Evolutionary conservation across 2,329 filamentous ascomycete genomes (phyloP), one percentile per base, ranked within the genome.

Genomic region (Albifimbria verrucaria): DNA sequence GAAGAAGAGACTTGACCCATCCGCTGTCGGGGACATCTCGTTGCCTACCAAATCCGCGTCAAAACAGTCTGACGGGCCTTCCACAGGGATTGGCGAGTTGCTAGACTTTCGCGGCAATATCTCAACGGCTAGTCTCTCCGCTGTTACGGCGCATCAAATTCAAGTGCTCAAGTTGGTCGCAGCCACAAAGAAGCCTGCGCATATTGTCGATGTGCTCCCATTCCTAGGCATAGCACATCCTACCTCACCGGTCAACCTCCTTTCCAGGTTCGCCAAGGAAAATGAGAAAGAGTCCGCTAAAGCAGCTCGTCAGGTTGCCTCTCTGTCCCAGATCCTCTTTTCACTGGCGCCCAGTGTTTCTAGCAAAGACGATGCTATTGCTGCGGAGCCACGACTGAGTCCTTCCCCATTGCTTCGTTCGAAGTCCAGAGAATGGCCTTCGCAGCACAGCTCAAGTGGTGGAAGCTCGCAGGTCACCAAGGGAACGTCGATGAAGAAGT

Each of bases 291-390:
- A 80, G n/a, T 66, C 73, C 11, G 70, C 73, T 7, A 91, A 89
- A 63, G 74, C 78, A 18, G 77, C 82, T 10, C 83, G 82, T 3
- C 87, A 90, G 56, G 71, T 92, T 18, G 87, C 90, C 48, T 78
- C 77, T 0, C 64, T 91, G 2, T 84, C 86, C 0, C 85, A 89
- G 58, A 77, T 77, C 3, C 71, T 92, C 0, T 72, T 92, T 1
- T 80, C 83, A 1, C 69, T 92, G 1, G 81, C 85, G 24, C 88
- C 89, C 1, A 87, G 82, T 60, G 74, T 88, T n/a, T 83, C 87
- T 2, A 73, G 75, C 48, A 79, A 82, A 10, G 82, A 86, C 41
- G 89, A 92, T 61, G 68, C 68, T 3, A 58, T 75, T 1, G 83
- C 83, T 1, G 62, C 70, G 4, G 80, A 87, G 54, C 68, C 75